A percentile compares a stretch with the other conserved stretches of the same genome.
phyloP scores from a whole-genome alignment of 225 moss, liverwort and hornwort genomes.

The Asterella californica region DNA sequence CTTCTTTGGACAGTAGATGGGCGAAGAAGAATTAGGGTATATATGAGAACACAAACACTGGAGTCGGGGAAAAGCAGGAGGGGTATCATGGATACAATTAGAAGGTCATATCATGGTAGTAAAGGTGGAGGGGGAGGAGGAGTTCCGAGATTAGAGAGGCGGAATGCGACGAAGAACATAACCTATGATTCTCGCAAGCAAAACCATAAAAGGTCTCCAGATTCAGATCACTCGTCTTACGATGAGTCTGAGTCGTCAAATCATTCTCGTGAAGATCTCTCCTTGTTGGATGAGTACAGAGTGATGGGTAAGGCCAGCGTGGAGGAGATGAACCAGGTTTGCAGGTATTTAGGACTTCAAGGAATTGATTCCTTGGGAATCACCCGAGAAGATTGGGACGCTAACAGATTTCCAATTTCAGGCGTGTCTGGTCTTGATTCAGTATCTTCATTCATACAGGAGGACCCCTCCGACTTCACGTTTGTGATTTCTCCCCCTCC shows the following conservation, averaged over 20 bases:
- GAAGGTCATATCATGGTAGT: slow-evolving; percentile 2
- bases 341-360: slow-evolving; percentile 27
- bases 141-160: slow-evolving; percentile 23
- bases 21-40: slow-evolving; percentile 17
- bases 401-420: not conserved
- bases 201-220: too few species aligned
- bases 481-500: slow-evolving; percentile 9
- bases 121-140: not conserved
- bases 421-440: not conserved
- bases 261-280: slow-evolving; percentile 15
- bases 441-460: not conserved
- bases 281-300: slow-evolving; percentile 25
- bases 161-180: slow-evolving; percentile 23
- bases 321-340: slow-evolving; percentile 30
- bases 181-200: slow-evolving; percentile 19
- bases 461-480: slow-evolving; percentile 8
- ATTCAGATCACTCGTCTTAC: slow-evolving; percentile 1
- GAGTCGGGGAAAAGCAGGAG: slow-evolving; percentile 16
- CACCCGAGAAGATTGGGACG: slow-evolving; percentile 20
- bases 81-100: slow-evolving; percentile 27
- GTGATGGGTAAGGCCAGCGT: slow-evolving; percentile 27
- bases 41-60: slow-evolving; percentile 7
- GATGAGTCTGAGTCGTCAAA: slow-evolving; percentile 22
- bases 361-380: slow-evolving; percentile 32
- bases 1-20: not conserved